Base-by-base conservation (phyloP, 768 basidiomycete genomes). In the Pleurotus djamor region DNA sequence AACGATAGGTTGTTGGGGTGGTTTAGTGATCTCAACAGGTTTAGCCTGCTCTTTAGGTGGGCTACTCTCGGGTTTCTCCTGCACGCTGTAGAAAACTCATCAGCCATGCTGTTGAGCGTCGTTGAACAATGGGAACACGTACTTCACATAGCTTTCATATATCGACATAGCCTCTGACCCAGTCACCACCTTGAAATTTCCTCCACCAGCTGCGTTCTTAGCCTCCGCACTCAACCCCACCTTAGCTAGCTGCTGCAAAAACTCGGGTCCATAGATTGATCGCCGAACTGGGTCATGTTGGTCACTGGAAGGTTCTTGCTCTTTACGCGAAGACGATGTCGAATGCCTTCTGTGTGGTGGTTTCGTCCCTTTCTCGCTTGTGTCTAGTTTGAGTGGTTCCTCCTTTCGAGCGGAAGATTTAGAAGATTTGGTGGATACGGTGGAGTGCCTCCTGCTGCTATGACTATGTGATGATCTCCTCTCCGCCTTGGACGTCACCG, bases 191-290 rank as follows among this genome's bases (percentile, higher is more conserved):
- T 75, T 79, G 66, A 79, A 69, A 38, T 71, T 72, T 64, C 72
- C 54, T 34, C 49, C 16, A 10, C 52, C 52, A 43, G 54, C 33
- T 37, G 54, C 54, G 17, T 72, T 21, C 70, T 68, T 14, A 67
- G 66, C 35, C 68, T 64, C 61, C 34, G 68, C 66, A 14, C 66
- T 64, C 14, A 68, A 63, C 33, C 70, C 71, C 59, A 68, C 69
- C 57, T 68, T 67, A 12, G 78, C 72, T 54, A 78, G 68, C 51
- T 75, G 73, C 59, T 76, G 74, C 64, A 82, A 62, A 61, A 78
- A 82, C 63, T 79, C 81, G 14, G 79, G 77, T 8, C 74, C 63
- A 61, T 80, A 82, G 57, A 71, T 69, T 17, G 74, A 76, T 43
- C 76, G 76, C 52, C 79, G 77, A 38, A 75, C 72, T 50, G 73